Evolutionary conservation across 257 asterid species (phyloP), one percentile per base, ranked within the genome.

Genomic region (Oldenlandia corymbosa): DNA sequence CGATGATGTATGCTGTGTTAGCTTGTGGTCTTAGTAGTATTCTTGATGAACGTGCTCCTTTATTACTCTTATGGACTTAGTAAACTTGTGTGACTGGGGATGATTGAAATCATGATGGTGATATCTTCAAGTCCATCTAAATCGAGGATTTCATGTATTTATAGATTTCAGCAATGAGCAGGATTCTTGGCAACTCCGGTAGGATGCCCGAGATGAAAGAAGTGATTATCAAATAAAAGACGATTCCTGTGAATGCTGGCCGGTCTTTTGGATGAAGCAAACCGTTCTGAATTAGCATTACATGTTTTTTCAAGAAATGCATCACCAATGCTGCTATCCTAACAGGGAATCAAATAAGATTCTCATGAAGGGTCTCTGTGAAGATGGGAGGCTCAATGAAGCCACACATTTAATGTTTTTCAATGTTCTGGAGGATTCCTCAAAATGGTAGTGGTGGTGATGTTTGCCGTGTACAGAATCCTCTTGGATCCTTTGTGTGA

Each of bases 361-460:
- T 75, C 70, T 89, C 68, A 92, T 92, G 99, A 84, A 67, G 79
- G 96, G 99, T 50, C 84, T 92, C 69, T 92, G 99, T 62, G 76
- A 67, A 59, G 99, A 87, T 51, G 75, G 84, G 39, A 76, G 82
- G 72, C 77, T 82, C 52, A 76, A 76, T 5, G 97, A 92, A 75
- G 99, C 97, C 18, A 89, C 85, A 47, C 90, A 89, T 75, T 76
- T 92, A 75, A 74, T 92, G 71, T 74, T 85, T n/a, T 73, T 80
- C 84, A 8, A 87, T 92, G 96, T 83, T 89, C 64, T 85, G 95
- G 95, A 85, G 88, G 78, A 75, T 83, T 74, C 88, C 98, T 68
- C 83, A 67, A 39, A 89, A 85, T 83, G 96, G 97, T 41, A 76
- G 91, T 65, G 88, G 91, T 66, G 85, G 81, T 20, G 96, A 92